These are phyloP conservation scores for Blastobotrys aristatus DNA, from an alignment of 1,139 yeast species.

Conservation along the genomic window DNA sequence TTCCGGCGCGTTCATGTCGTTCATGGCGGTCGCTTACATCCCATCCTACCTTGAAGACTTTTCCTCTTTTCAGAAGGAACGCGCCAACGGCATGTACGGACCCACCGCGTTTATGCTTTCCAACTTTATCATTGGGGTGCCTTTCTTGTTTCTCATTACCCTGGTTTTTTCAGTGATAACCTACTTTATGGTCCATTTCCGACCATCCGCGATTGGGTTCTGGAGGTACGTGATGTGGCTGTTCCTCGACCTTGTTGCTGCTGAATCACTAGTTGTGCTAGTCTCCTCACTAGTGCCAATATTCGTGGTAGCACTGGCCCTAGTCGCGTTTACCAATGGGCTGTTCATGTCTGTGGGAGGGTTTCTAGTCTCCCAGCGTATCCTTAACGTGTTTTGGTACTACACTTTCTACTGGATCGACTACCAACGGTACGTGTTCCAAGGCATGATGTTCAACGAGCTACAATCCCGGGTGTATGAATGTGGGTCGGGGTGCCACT, in stretches of 20 bases:
- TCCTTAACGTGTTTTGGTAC: slow-evolving; percentile 40
- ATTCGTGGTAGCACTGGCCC: slow-evolving; percentile 40
- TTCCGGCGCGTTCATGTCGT: slow-evolving; percentile 43
- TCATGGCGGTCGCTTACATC: slow-evolving; percentile 43
- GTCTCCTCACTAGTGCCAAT: slow-evolving; percentile 37
- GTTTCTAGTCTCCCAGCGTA: slow-evolving; percentile 35
- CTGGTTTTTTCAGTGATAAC: slow-evolving; percentile 36
- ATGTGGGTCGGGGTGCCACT: slow-evolving; percentile 37
- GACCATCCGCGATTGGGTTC: slow-evolving; percentile 33
- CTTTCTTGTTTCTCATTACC: slow-evolving; percentile 38
- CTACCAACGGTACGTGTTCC: slow-evolving; percentile 41
- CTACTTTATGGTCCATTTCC: slow-evolving; percentile 37
- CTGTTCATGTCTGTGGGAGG: slow-evolving; percentile 46
- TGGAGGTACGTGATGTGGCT: slow-evolving; percentile 38
- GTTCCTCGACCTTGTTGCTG: slow-evolving; percentile 40
- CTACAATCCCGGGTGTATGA: slow-evolving; percentile 31
- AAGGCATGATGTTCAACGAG: slow-evolving; percentile 44
- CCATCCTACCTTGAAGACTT: slow-evolving; percentile 41
- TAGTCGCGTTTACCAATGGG: slow-evolving; percentile 42
- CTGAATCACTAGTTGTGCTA: slow-evolving; percentile 40
- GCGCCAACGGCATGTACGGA: slow-evolving; percentile 39
- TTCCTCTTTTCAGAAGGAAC: slow-evolving; percentile 34
- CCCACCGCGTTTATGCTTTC: slow-evolving; percentile 37
- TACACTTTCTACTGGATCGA: slow-evolving; percentile 41
- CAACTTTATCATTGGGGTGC: slow-evolving; percentile 39